A percentile compares a stretch with the other conserved stretches of the same genome.
These are phyloP conservation scores for Neurospora africana DNA, from an alignment of 495 filamentous ascomycete species.

Conservation along the genomic window DNA sequence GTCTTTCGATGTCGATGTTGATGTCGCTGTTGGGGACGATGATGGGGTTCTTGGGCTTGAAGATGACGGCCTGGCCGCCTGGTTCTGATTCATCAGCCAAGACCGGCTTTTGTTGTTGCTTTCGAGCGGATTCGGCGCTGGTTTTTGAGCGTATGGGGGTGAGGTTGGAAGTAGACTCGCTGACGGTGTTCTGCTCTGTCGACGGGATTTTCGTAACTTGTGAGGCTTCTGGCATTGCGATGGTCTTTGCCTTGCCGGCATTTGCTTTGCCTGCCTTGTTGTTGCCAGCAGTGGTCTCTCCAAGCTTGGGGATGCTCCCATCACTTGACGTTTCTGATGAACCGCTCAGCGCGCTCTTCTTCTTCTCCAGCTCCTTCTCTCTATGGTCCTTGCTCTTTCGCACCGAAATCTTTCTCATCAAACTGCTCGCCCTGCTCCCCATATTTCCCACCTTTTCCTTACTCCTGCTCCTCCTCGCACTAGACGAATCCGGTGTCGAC, in stretches of 20 bases:
- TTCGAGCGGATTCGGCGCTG: neutral
- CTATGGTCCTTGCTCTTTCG: slow-evolving; percentile 6
- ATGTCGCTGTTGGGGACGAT: slow-evolving; percentile 71
- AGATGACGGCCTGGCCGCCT: slow-evolving; percentile 59
- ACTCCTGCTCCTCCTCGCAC: slow-evolving; percentile 2
- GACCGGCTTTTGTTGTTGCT: slow-evolving; percentile 8
- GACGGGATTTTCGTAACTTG: neutral
- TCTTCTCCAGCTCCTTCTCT: neutral
- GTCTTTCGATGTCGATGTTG: slow-evolving; percentile 77
- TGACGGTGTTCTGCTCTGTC: neutral
- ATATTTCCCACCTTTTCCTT: slow-evolving; percentile 12
- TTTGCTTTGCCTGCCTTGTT: slow-evolving; percentile 3
- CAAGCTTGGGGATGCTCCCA: neutral
- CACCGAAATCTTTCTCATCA: slow-evolving; percentile 17
- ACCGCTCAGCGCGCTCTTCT: neutral
- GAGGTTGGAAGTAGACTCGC: neutral
- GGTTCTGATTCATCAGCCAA: slow-evolving; percentile 26
- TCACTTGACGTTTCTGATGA: neutral
- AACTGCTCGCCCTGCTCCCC: slow-evolving; percentile 4
- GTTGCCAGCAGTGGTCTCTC: neutral
- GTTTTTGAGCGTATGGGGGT: slow-evolving; percentile 13
- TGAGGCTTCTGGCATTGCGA: slow-evolving; percentile 10
- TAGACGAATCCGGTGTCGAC: neutral
- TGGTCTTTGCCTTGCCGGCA: slow-evolving; percentile 17
- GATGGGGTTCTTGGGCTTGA: slow-evolving; percentile 52